These are phyloP conservation scores for Fusarium xylarioides DNA, from an alignment of 2,329 filamentous ascomycete genomes.

Conservation along the genomic window DNA sequence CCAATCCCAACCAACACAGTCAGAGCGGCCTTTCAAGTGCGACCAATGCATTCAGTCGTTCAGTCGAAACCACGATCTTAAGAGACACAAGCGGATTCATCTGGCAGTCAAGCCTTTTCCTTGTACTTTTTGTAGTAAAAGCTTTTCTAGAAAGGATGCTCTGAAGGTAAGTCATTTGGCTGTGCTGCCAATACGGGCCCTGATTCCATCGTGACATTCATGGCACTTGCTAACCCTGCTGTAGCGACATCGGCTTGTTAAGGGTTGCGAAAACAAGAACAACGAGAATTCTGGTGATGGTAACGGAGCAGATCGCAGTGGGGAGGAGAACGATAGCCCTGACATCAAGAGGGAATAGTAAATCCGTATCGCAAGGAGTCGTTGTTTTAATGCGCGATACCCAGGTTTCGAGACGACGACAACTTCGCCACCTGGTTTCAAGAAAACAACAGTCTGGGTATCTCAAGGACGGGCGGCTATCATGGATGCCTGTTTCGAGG, in stretches of 20 bases:
- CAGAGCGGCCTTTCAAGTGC: constrained; percentile 93
- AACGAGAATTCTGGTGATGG: constrained; percentile 40
- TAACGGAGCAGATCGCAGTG: constrained; percentile 35
- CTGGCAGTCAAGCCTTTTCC: constrained; percentile 95
- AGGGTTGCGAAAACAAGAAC: constrained; percentile 63
- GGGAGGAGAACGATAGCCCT: constrained; percentile 38
- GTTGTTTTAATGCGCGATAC: constrained; percentile 18
- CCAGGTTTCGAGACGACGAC: constrained; percentile 22
- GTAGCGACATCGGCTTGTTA: constrained; percentile 70
- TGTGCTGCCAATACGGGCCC: background rate
- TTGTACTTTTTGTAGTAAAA: constrained; percentile 91
- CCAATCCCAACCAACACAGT: constrained; percentile 58
- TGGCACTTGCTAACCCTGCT: constrained; percentile 25
- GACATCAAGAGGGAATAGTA: constrained; percentile 38
- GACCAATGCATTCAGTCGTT: constrained; percentile 93
- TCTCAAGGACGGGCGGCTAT: background rate
- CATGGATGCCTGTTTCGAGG: constrained; percentile 6
- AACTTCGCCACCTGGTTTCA: background rate
- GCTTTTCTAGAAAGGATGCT: constrained; percentile 95
- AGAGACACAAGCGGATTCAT: constrained; percentile 95
- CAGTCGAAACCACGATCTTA: constrained; percentile 95
- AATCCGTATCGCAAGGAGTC: constrained; percentile 4
- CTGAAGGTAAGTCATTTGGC: constrained; percentile 76
- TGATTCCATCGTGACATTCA: background rate
- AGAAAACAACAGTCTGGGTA: background rate